Evolutionary conservation across 2,329 filamentous ascomycete species (phyloP).

Genomic region (Leptographium wingfieldii): DNA sequence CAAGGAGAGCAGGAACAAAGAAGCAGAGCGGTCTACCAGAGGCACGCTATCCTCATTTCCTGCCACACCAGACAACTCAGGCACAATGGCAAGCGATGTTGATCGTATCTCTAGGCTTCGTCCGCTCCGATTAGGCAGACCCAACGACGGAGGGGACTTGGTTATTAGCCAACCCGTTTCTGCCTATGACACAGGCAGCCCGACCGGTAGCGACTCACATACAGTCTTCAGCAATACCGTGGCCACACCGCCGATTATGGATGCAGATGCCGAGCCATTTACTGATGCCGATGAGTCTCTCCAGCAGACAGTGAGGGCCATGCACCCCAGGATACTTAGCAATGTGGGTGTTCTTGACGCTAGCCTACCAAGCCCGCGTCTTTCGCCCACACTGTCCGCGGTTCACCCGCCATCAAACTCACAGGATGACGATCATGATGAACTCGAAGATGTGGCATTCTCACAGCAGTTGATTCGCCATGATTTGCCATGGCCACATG

Average conservation of each 20-base stretch:
- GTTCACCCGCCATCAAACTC: conserved; percentile 32
- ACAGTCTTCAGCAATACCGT: conserved; percentile 51
- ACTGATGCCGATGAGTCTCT: conserved; percentile 37
- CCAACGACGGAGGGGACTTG: conserved; percentile 32
- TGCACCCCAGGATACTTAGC: conserved; percentile 45
- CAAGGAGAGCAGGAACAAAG: neutral
- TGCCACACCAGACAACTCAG: conserved; percentile 47
- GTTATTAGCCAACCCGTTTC: conserved; percentile 25
- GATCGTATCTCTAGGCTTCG: conserved; percentile 28
- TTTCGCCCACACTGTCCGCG: conserved; percentile 83
- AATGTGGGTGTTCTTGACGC: conserved; percentile 70
- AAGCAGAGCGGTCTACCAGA: neutral
- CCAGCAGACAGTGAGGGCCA: conserved; percentile 31
- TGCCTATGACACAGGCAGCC: conserved; percentile 37
- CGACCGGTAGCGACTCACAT: conserved; percentile 40
- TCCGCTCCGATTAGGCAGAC: conserved; percentile 26
- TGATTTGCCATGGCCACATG: conserved; percentile 22
- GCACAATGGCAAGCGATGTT: conserved; percentile 21
- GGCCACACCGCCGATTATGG: conserved; percentile 64
- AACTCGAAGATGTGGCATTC: conserved; percentile 26
- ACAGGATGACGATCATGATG: conserved; percentile 31
- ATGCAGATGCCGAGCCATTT: conserved; percentile 54
- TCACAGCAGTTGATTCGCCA: conserved; percentile 21
- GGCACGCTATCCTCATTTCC: conserved; percentile 24
- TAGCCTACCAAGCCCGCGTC: conserved; percentile 83